Evolutionary conservation across 352 stramenopile genomes (phyloP).

Genomic region (Phytopythium vexans): DNA sequence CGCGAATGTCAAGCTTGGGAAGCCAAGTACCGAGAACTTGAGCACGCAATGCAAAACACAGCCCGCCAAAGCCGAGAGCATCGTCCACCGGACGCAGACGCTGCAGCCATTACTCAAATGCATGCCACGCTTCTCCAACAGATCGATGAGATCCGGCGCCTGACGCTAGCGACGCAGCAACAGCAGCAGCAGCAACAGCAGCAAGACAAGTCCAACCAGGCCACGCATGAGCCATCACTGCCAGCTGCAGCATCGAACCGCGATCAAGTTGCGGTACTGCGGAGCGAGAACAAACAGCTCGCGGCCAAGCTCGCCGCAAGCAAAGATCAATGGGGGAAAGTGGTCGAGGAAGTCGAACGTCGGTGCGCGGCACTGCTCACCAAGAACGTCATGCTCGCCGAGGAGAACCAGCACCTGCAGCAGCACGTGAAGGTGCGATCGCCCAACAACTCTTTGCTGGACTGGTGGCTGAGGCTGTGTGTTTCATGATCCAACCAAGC

Average conservation of each 20-base stretch:
- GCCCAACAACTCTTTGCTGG: not conserved
- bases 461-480: not conserved
- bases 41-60: slow-evolving; percentile 4
- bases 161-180: slow-evolving; percentile 17
- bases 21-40: not conserved
- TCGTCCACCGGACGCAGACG: slow-evolving; percentile 6
- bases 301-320: slow-evolving; percentile 26
- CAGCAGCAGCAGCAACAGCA: slow-evolving; percentile 9
- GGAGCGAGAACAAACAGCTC: slow-evolving; percentile 31
- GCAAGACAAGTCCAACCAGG: slow-evolving; percentile 3
- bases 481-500: not conserved
- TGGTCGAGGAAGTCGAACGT: slow-evolving; percentile 51
- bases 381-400: slow-evolving; percentile 67
- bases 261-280: slow-evolving; percentile 12
- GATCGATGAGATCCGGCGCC: slow-evolving; percentile 37
- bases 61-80: slow-evolving; percentile 6
- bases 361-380: slow-evolving; percentile 60
- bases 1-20: slow-evolving; percentile 4
- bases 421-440: slow-evolving; percentile 22
- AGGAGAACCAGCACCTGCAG: slow-evolving; percentile 55
- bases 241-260: not conserved
- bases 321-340: slow-evolving; percentile 38
- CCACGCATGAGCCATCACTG: not conserved
- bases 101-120: slow-evolving; percentile 24
- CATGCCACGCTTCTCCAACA: slow-evolving; percentile 38